phyloP scores from a whole-genome alignment of 2,329 filamentous ascomycete genomes.

The Chaetomium strumarium region DNA sequence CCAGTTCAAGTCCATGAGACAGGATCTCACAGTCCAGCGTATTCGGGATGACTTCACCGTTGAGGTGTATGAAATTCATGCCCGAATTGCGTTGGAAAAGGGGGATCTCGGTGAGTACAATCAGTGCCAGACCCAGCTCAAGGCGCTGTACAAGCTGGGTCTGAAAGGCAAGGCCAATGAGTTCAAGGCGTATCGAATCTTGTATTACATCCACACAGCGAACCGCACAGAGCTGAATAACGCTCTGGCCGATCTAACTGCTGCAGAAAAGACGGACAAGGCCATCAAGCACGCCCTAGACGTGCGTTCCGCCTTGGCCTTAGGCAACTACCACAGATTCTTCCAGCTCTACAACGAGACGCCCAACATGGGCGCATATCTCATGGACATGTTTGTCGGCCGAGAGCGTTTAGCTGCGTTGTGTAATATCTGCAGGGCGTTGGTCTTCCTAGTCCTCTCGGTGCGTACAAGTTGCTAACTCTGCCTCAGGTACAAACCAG shows the following conservation, averaged over 20 bases:
- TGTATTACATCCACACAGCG: constrained; percentile 98
- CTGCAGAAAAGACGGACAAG: constrained; percentile 82
- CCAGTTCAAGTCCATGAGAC: constrained; percentile 96
- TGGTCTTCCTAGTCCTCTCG: constrained; percentile 37
- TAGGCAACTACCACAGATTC: constrained; percentile 96
- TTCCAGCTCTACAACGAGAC: constrained; percentile 94
- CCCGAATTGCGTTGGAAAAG: constrained; percentile 94
- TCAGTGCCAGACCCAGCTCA: constrained; percentile 97
- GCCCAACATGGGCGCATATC: constrained; percentile 93
- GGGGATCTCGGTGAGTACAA: constrained; percentile 99
- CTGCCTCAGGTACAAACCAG: constrained; percentile 73
- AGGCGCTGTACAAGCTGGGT: constrained; percentile 80
- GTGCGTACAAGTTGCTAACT: constrained; percentile 38
- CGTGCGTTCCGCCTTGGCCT: constrained; percentile 83
- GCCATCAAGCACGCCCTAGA: constrained; percentile 86
- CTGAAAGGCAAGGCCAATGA: constrained; percentile 86
- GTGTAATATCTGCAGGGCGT: constrained; percentile 93
- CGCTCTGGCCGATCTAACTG: constrained; percentile 96
- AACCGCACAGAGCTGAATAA: constrained; percentile 98
- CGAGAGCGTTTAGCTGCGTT: constrained; percentile 88
- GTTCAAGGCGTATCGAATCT: constrained; percentile 98
- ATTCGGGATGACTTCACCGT: constrained; percentile 97
- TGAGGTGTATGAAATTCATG: constrained; percentile 94
- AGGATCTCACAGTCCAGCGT: constrained; percentile 96
- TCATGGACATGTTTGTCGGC: constrained; percentile 98